Percentiles rank a stretch among this genome's conserved stretches.
Evolutionary conservation across 2,329 filamentous ascomycete genomes (phyloP).

Genomic region (Ilyonectria robusta): DNA sequence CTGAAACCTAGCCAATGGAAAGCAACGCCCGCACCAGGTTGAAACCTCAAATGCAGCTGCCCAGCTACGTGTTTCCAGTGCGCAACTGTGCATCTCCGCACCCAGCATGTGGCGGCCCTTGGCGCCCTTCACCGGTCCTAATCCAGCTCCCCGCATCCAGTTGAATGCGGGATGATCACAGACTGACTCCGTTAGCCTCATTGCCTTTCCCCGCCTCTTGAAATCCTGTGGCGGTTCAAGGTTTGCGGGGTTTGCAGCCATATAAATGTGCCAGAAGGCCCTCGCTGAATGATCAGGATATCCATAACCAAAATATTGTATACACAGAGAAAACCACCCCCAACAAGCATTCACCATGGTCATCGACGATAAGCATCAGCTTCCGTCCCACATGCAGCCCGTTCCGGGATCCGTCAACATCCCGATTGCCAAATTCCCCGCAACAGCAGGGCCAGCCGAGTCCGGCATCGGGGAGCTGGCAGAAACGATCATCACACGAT

Average conservation of each 20-base stretch:
- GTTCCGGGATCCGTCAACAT: conserved; percentile 70
- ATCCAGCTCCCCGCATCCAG: not conserved
- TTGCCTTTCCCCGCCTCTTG: not conserved
- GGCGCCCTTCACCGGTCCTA: not conserved
- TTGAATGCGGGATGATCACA: not conserved
- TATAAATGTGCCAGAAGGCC: not conserved
- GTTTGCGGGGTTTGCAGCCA: not conserved
- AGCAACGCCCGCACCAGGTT: not conserved
- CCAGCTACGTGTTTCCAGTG: not conserved
- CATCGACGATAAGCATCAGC: conserved; percentile 30
- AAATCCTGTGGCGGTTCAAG: not conserved
- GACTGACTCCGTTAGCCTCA: not conserved
- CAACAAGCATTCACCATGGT: conserved; percentile 34
- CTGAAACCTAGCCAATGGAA: not conserved
- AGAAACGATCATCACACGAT: conserved; percentile 50
- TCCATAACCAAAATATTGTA: not conserved
- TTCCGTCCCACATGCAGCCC: conserved; percentile 48
- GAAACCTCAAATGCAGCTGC: not conserved
- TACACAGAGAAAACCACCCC: not conserved
- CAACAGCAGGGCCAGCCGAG: not conserved
- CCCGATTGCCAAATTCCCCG: conserved; percentile 60
- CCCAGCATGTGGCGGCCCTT: not conserved
- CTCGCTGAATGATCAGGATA: not conserved
- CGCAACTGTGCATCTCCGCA: not conserved
- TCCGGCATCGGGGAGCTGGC: conserved; percentile 54